Percentiles rank a stretch among this genome's conserved stretches.
These are phyloP conservation scores for Gossypium davidsonii DNA, from an alignment of 441 rosid species.

Conservation along the genomic window DNA sequence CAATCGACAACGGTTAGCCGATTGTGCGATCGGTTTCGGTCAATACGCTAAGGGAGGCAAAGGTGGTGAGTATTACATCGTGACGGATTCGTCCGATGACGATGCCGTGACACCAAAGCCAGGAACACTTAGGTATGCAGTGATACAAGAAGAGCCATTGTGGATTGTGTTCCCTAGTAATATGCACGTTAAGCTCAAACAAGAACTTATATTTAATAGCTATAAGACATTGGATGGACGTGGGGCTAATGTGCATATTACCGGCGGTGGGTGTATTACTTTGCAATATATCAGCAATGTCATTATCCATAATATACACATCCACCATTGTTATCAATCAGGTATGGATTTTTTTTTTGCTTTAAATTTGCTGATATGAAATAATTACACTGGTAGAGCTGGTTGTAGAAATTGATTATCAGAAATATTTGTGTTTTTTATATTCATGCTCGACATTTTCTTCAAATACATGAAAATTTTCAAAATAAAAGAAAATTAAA, in stretches of 20 bases:
- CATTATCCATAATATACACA: constrained; percentile 77
- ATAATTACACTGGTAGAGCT: background rate
- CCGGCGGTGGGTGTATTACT: constrained; percentile 91
- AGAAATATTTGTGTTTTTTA: background rate
- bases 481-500: too few relatives aligned
- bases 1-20: constrained; percentile 77
- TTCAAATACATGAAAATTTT: too few relatives aligned
- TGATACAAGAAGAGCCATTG: constrained; percentile 74
- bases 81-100: constrained; percentile 75
- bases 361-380: background rate
- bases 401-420: background rate
- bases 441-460: too few relatives aligned
- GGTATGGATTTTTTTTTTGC: constrained; percentile 29
- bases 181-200: constrained; percentile 68
- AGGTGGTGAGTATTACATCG: constrained; percentile 70
- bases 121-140: constrained; percentile 85
- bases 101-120: constrained; percentile 74
- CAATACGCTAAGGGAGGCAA: constrained; percentile 85
- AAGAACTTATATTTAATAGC: constrained; percentile 85
- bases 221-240: constrained; percentile 88
- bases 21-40: constrained; percentile 94
- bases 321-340: constrained; percentile 73
- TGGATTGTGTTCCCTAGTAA: constrained; percentile 88
- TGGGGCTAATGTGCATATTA: constrained; percentile 82
- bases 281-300: constrained; percentile 74